Evolutionary conservation across 441 rosid species (phyloP).

Genomic region (Flueggea neowawraea): DNA sequence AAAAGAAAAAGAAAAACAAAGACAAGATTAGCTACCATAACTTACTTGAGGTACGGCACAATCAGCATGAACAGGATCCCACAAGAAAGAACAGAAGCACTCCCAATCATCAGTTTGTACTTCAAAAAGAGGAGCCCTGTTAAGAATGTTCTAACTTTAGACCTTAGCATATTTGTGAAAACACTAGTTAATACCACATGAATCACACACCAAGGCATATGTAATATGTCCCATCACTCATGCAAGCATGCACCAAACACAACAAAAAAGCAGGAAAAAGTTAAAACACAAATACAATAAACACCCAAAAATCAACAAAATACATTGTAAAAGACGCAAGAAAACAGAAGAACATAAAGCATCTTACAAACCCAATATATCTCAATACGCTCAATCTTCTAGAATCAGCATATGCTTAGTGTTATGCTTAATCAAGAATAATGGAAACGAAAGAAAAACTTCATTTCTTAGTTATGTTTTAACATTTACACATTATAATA

Average conservation of each 20-base stretch:
- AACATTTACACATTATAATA: no score
- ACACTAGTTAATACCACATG: no score
- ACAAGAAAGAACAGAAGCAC: conserved; percentile 74
- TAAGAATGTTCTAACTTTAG: not conserved
- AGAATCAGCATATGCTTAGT: no score
- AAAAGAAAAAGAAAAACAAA: not conserved
- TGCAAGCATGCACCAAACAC: not conserved
- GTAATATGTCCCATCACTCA: not conserved
- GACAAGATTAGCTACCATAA: not conserved
- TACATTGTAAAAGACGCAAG: not conserved
- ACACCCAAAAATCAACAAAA: not conserved
- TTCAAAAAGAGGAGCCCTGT: conserved; percentile 93
- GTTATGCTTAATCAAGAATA: no score
- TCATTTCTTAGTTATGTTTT: no score
- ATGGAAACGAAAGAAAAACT: no score
- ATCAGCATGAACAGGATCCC: conserved; percentile 92
- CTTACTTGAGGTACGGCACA: conserved; percentile 89
- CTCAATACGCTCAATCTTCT: no score
- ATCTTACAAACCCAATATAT: not conserved
- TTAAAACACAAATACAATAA: not conserved
- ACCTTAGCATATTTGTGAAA: not conserved
- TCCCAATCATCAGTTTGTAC: conserved; percentile 93
- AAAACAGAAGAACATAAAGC: not conserved
- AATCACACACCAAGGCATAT: not conserved
- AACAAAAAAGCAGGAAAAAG: not conserved